These are phyloP conservation scores for Mortierella sp. DNA, from an alignment of 371 early-diverging fungal species.

Conservation along the genomic window DNA sequence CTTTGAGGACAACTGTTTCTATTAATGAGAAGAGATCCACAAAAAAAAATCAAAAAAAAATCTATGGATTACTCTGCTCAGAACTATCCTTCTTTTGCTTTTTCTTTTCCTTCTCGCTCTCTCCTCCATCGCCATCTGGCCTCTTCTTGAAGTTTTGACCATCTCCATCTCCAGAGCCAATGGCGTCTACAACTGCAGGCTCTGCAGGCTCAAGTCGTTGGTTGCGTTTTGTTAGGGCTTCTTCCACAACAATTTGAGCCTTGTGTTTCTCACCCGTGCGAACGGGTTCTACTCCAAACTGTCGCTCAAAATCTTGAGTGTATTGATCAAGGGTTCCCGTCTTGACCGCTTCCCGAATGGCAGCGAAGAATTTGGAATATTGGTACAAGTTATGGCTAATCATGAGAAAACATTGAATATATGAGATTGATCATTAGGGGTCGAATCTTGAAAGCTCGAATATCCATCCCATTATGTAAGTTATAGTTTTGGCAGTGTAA, in stretches of 20 bases:
- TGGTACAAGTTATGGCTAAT: conserved; percentile 77
- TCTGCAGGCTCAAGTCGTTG: conserved; percentile 38
- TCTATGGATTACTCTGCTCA: neutral
- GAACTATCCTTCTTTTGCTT: conserved; percentile 3
- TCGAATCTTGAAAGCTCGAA: no score
- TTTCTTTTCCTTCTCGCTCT: conserved; percentile 8
- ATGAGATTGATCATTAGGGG: neutral
- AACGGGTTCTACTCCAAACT: conserved; percentile 35
- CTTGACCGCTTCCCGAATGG: conserved; percentile 71
- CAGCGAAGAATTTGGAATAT: conserved; percentile 70
- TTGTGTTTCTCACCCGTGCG: conserved; percentile 41
- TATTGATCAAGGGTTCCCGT: conserved; percentile 61
- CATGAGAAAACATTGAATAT: neutral
- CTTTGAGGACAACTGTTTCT: neutral
- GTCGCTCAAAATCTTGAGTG: conserved; percentile 7
- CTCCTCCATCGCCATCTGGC: neutral
- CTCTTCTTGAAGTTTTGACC: neutral
- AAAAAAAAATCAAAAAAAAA: neutral
- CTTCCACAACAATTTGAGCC: conserved; percentile 39
- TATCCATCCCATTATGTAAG: no score
- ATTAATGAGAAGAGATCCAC: no score
- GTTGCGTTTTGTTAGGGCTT: conserved; percentile 38
- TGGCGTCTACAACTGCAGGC: conserved; percentile 24
- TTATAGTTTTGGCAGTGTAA: no score
- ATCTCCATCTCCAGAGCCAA: conserved; percentile 6